A percentile compares a stretch with the other conserved stretches of the same genome.
These are phyloP conservation scores for Pseudocercospora pini-densiflorae DNA, from an alignment of 2,329 filamentous ascomycete species.

Conservation along the genomic window DNA sequence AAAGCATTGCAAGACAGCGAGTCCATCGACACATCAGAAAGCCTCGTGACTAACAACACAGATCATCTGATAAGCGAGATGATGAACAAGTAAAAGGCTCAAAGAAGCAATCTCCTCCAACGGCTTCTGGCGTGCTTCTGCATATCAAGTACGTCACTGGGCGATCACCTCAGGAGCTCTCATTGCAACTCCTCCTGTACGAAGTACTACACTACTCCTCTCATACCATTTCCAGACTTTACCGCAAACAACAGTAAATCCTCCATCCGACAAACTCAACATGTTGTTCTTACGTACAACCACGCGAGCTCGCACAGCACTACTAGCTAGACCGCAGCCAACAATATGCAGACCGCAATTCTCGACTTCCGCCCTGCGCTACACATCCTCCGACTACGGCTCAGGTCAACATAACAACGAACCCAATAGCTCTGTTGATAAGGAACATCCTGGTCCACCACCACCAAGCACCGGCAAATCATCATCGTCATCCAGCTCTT, in stretches of 20 bases:
- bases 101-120: conserved; percentile 14
- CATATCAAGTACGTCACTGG: conserved; percentile 17
- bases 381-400: conserved; percentile 20
- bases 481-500: not conserved
- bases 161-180: conserved; percentile 14
- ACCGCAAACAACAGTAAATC: not conserved
- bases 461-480: conserved; percentile 13
- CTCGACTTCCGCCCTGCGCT: conserved; percentile 5
- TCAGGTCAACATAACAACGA: conserved; percentile 19
- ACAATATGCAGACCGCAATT: too few species aligned
- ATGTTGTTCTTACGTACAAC: conserved; percentile 24
- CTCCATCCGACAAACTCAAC: not conserved
- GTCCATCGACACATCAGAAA: not conserved
- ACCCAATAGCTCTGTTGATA: conserved; percentile 14
- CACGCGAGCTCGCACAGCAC: not conserved
- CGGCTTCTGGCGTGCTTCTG: conserved; percentile 2
- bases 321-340: not conserved
- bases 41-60: not conserved
- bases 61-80: not conserved
- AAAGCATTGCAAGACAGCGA: not conserved
- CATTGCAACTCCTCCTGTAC: not conserved
- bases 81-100: not conserved
- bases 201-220: not conserved
- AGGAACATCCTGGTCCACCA: conserved; percentile 23
- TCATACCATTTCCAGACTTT: not conserved